Conservation (phyloP, 306 rosid genomes). For the Neltuma alba region DNA sequence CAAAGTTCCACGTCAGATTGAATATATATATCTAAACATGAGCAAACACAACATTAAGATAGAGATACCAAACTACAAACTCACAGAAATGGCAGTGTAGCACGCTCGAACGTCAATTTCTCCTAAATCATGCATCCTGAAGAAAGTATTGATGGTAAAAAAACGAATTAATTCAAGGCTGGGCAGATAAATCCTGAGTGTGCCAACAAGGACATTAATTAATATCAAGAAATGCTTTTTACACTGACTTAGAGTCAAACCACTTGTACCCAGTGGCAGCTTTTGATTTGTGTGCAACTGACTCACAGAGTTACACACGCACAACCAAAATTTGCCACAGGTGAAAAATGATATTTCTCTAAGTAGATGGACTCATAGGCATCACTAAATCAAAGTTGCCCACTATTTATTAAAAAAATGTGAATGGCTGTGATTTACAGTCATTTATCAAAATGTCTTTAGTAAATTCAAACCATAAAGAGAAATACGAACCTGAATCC, state of each 20-base stretch:
- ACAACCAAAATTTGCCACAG: constrained; percentile 19
- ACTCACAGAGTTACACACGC: constrained; percentile 8
- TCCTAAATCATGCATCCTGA: constrained; percentile 90
- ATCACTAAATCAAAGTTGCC: neutral
- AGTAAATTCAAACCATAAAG: constrained; percentile 29
- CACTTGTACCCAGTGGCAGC: constrained; percentile 3
- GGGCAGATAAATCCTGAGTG: constrained; percentile 5
- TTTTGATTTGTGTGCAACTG: constrained; percentile 21
- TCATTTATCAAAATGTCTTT: constrained; percentile 8
- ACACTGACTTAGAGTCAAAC: constrained; percentile 19
- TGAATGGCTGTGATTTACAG: neutral
- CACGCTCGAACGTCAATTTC: constrained; percentile 93
- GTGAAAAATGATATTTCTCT: constrained; percentile 1
- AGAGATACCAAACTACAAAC: constrained; percentile 37
- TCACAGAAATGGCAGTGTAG: constrained; percentile 97
- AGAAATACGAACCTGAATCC: constrained; percentile 73
- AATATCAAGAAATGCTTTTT: constrained; percentile 14
- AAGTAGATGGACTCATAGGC: constrained; percentile 3
- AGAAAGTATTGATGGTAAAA: constrained; percentile 21
- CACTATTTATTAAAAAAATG: neutral
- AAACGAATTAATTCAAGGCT: constrained; percentile 13
- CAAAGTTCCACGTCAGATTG: constrained; percentile 21
- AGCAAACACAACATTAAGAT: constrained; percentile 3
- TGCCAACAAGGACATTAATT: constrained; percentile 24
- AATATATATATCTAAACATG: constrained; percentile 10